Conservation (phyloP, 164 flowering plant genomes). For the Chloranthus sessilifolius region DNA sequence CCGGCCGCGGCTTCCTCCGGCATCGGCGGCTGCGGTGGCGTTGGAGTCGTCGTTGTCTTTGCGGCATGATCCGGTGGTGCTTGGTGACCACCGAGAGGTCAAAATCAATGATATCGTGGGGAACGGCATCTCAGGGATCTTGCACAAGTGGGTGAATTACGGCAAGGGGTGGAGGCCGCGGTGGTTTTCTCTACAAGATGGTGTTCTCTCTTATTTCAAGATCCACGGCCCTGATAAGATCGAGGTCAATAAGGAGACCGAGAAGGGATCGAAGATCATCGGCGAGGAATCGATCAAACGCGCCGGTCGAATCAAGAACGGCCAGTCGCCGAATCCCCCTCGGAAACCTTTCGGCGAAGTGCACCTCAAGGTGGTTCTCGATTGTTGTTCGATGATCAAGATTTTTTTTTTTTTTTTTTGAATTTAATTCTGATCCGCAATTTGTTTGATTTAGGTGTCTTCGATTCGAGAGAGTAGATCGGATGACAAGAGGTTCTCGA, state of each 20-base stretch:
- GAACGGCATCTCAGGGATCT: slow-evolving; percentile 65
- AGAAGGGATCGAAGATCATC: slow-evolving; percentile 75
- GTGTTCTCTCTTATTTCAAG: slow-evolving; percentile 58
- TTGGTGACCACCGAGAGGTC: slow-evolving; percentile 27
- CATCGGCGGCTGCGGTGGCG: slow-evolving; percentile 6
- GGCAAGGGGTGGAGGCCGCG: slow-evolving; percentile 95
- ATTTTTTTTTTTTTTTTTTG: background rate
- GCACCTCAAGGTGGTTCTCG: slow-evolving; percentile 55
- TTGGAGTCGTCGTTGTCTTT: slow-evolving; percentile 1
- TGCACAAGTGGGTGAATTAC: slow-evolving; percentile 96
- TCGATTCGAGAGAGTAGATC: slow-evolving; percentile 63
- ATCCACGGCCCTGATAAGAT: slow-evolving; percentile 91
- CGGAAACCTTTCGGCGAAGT: slow-evolving; percentile 80
- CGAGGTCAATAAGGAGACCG: slow-evolving; percentile 52
- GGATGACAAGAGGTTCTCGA: slow-evolving; percentile 63
- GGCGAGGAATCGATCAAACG: slow-evolving; percentile 65
- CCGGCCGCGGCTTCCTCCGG: background rate
- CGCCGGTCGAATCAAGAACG: slow-evolving; percentile 28
- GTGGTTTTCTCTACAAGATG: slow-evolving; percentile 74
- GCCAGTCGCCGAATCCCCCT: slow-evolving; percentile 12
- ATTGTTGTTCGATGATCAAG: too few relatives aligned
- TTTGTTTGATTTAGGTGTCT: slow-evolving; percentile 40
- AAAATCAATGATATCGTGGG: slow-evolving; percentile 74
- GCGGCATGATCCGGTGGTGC: background rate
- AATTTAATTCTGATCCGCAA: background rate